Evolutionary conservation across 164 flowering plant genomes (phyloP), one percentile per base, ranked within the genome.

Genomic region (Aristolochia contorta): DNA sequence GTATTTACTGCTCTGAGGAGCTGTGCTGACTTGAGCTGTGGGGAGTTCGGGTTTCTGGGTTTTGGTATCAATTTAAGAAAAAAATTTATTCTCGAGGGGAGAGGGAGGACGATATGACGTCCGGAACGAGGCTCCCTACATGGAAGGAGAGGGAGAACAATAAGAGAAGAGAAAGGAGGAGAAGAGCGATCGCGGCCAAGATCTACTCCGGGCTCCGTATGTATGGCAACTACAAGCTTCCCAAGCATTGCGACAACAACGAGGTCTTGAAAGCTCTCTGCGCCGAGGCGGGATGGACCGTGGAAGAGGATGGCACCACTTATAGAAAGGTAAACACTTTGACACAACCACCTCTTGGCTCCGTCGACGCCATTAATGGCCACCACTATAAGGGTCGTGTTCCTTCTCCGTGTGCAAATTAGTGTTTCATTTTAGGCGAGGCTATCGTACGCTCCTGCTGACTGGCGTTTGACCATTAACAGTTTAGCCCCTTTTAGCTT

Each of bases 91-190:
- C 43, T 7, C 7, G 18, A 10, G 5, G 21, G 46, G 46, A 23
- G 49, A 19, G 43, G 24, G 48, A 47, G 18, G 33, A 1, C 14
- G n/a, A 47, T 4, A 84, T 80, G 89, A 82, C 87, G 76, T 74
- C 94, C 27, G 96, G 96, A 37, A 49, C 88, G 67, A 67, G 97
- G 69, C 73, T 82, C 69, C 97, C 97, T 71, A 82, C 97, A 60
- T 90, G 95, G 96, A 86, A 80, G 80, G 93, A 86, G 77, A 75
- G 96, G 59, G 93, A 86, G 75, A 89, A 89, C 74, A 90, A 90
- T 79, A 87, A 82, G 82, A 67, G 78, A 57, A 74, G 97, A 43
- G 97, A 90, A 78, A 64, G 95, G 67, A 56, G 97, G 63, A 65
- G 97, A 64, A 64, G 95, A 59, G 95, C 97, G 41, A 84, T 90